phyloP scores from a whole-genome alignment of 202 grass and related monocot species.

The Bolboschoenoplectus hybrid region DNA sequence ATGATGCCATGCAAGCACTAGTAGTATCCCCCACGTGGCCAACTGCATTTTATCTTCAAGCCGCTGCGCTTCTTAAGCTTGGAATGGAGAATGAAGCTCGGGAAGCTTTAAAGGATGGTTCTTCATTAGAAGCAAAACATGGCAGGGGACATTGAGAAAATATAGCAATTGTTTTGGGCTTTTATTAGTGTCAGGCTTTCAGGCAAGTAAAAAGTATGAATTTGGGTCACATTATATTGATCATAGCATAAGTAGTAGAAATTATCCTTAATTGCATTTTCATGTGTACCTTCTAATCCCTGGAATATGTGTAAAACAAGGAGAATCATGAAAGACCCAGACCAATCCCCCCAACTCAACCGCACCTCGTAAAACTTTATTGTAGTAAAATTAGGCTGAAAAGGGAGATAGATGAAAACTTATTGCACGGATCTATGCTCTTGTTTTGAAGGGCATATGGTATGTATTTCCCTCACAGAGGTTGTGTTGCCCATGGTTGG shows the following conservation, averaged over 20 bases:
- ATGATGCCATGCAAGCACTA: constrained; percentile 80
- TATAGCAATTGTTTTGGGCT: constrained; percentile 26
- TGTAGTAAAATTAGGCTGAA: not conserved
- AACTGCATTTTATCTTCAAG: constrained; percentile 94
- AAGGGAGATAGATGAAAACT: not conserved
- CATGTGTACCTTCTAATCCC: not conserved
- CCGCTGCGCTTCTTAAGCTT: constrained; percentile 67
- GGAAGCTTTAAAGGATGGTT: constrained; percentile 90
- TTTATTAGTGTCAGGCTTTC: constrained; percentile 27
- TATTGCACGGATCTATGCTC: not conserved
- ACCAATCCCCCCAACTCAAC: not conserved
- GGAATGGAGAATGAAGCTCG: constrained; percentile 94
- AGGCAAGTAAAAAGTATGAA: constrained; percentile 29
- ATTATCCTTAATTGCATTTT: not conserved
- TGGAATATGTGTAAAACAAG: not conserved
- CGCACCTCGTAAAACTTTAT: not conserved
- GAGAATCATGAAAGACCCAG: not conserved
- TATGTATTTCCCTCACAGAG: not conserved
- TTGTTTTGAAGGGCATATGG: not conserved
- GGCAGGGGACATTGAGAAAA: constrained; percentile 28
- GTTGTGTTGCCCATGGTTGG: not conserved
- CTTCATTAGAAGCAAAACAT: constrained; percentile 61
- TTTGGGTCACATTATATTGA: not conserved
- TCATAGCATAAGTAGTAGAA: not conserved
- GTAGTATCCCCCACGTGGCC: constrained; percentile 90